Percentiles rank a stretch among this genome's conserved stretches.
Conservation (phyloP, 2,329 filamentous ascomycete genomes). For the Fusarium torulosum region DNA sequence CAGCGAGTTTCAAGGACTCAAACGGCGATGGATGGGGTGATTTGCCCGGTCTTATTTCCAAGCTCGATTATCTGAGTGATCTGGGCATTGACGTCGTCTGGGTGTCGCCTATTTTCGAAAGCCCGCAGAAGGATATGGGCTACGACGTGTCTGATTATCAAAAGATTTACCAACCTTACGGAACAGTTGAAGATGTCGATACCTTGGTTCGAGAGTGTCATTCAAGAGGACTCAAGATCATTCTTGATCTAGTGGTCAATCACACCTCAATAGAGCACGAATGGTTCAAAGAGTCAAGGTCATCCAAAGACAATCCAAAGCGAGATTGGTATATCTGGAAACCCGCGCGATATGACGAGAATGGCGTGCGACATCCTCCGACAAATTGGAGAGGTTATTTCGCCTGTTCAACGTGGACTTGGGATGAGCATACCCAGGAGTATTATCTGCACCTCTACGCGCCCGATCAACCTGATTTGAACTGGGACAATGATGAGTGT, state of each 20-base stretch:
- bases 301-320: conserved; percentile 63
- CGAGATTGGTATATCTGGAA: conserved; percentile 77
- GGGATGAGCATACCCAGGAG: conserved; percentile 63
- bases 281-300: conserved; percentile 69
- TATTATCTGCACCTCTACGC: conserved; percentile 74
- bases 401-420: conserved; percentile 64
- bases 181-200: conserved; percentile 75
- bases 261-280: conserved; percentile 70
- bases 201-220: conserved; percentile 71
- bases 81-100: conserved; percentile 74
- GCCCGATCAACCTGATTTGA: conserved; percentile 79
- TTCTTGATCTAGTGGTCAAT: conserved; percentile 80
- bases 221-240: conserved; percentile 71
- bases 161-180: conserved; percentile 74
- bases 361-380: conserved; percentile 68
- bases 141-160: conserved; percentile 80
- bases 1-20: conserved; percentile 69
- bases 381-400: conserved; percentile 68
- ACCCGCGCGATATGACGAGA: conserved; percentile 63
- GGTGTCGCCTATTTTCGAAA: conserved; percentile 66
- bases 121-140: conserved; percentile 76
- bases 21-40: conserved; percentile 74
- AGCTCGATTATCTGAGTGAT: conserved; percentile 72
- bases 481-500: conserved; percentile 78
- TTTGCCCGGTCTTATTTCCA: conserved; percentile 72